Evolutionary conservation across 2,329 filamentous ascomycete genomes (phyloP).

Genomic region (Dactylellina drechsleri): DNA sequence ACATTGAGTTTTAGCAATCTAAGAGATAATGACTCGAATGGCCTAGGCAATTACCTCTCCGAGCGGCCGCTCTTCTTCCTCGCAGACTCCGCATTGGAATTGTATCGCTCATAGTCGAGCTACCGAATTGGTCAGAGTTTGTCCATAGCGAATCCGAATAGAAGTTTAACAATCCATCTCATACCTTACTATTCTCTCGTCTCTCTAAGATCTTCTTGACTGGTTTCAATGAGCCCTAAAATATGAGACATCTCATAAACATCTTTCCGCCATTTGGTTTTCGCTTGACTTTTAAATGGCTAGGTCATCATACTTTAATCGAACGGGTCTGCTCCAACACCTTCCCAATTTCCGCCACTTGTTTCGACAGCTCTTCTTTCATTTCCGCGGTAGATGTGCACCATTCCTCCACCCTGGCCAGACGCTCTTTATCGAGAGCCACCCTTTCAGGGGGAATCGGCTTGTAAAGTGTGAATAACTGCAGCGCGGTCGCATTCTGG

Average conservation of each 20-base stretch:
- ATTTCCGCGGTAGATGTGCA: slow-evolving; percentile 19
- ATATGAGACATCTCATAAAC: neutral
- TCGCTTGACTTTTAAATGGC: neutral
- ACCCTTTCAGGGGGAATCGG: slow-evolving; percentile 33
- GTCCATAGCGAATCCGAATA: neutral
- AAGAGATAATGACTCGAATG: too few species aligned
- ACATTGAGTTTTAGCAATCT: neutral
- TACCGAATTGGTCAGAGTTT: slow-evolving; percentile 58
- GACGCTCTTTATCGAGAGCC: slow-evolving; percentile 32
- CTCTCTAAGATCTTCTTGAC: slow-evolving; percentile 87
- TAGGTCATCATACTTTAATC: slow-evolving; percentile 24
- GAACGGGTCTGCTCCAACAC: slow-evolving; percentile 30
- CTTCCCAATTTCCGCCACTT: slow-evolving; percentile 7
- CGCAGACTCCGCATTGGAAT: slow-evolving; percentile 75
- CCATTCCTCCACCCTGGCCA: slow-evolving; percentile 42
- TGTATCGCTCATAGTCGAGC: slow-evolving; percentile 82
- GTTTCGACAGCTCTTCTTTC: slow-evolving; percentile 42
- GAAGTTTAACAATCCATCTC: slow-evolving; percentile 1
- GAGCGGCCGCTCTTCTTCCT: slow-evolving; percentile 72
- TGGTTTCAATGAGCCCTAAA: slow-evolving; percentile 66
- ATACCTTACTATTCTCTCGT: slow-evolving; percentile 78
- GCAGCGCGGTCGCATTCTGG: slow-evolving; percentile 38
- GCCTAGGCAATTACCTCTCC: slow-evolving; percentile 26
- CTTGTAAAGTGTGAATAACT: slow-evolving; percentile 34
- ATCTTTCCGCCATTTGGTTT: neutral